Base-by-base conservation (phyloP, 441 rosid genomes). In the Metrosideros polymorpha region DNA sequence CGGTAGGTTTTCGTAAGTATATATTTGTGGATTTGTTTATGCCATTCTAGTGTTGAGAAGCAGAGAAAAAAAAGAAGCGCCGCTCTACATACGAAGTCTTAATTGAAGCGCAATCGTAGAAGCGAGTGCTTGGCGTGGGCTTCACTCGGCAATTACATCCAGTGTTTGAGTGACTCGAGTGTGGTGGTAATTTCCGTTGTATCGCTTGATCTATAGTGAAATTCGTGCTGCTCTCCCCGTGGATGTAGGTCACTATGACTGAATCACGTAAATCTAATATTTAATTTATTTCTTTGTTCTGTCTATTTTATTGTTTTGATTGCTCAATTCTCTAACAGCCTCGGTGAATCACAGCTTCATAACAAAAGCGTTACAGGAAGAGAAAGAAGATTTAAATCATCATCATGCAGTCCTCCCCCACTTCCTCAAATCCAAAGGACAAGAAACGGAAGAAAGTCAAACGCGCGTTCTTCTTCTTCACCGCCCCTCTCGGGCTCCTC, bases 381-480 rank as follows among this genome's bases (percentile, higher is more conserved):
- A 63, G 32, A 63, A 63, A 63, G 22, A 63, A 35, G 32, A 61
- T 61, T 61, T 12, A 32, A 30, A 39, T 18, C 24, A 18, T 18
- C 24, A 18, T 29, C 39, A 61, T 61, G 24, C 24, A 30, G 39
- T 1, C 6, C 71, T 29, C 39, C 10, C 5, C 71, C 30, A 39
- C 71, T 27, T 39, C 39, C 39, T 29, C n/a, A n/a, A n/a, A n/a
- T n/a, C n/a, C n/a, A n/a, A n/a, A n/a, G n/a, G n/a, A n/a, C n/a
- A n/a, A n/a, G n/a, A n/a, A n/a, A n/a, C n/a, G n/a, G 24, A 61
- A 61, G 12, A 30, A 61, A 0, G 1, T 61, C 24, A 17, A 61
- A 24, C 39, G 1, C 22, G 9, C 39, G 39, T 0, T 12, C 39
- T 0, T 15, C 10, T 0, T 1, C 15, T 2, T 30, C 24, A 39